These are phyloP conservation scores for Dictyostelium brefeldianum DNA, from an alignment of 78 protist genomes.

Conservation along the genomic window DNA sequence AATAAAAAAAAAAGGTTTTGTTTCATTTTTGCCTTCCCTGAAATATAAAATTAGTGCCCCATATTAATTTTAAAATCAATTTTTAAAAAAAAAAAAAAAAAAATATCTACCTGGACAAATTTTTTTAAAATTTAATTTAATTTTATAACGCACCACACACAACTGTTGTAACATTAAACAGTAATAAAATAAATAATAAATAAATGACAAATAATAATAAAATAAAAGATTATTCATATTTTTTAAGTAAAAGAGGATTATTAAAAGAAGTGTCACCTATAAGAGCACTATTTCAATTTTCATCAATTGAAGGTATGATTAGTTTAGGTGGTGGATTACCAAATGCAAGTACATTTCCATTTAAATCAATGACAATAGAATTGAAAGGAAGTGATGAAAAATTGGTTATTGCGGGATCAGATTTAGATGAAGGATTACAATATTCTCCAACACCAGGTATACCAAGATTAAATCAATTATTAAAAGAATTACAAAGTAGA, in stretches of 20 bases:
- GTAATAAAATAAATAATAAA: too few relatives aligned
- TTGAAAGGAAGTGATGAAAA: slow-evolving; percentile 6
- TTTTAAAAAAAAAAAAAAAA: too few relatives aligned
- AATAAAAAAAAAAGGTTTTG: too few relatives aligned
- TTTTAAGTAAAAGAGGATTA: slow-evolving; percentile 24
- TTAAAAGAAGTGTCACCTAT: slow-evolving; percentile 56
- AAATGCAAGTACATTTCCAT: slow-evolving; percentile 57
- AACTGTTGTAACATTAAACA: too few relatives aligned
- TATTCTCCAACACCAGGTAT: slow-evolving; percentile 58
- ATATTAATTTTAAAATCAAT: too few relatives aligned
- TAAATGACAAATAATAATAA: not conserved
- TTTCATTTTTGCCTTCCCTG: too few relatives aligned
- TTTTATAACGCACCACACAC: too few relatives aligned
- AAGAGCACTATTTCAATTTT: slow-evolving; percentile 14
- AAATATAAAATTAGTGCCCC: too few relatives aligned
- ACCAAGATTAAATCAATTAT: slow-evolving; percentile 6
- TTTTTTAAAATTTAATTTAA: too few relatives aligned
- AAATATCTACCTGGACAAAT: too few relatives aligned
- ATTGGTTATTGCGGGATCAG: slow-evolving; percentile 12
- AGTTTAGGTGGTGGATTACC: slow-evolving; percentile 76
- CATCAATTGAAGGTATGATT: slow-evolving; percentile 29
- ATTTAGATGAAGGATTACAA: slow-evolving; percentile 45
- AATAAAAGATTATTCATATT: slow-evolving; percentile 26
- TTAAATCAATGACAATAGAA: slow-evolving; percentile 19
- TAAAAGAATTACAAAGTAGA: slow-evolving; percentile 33